Conservation (phyloP, 768 basidiomycete species). For the Leccinum disarticulatum region DNA sequence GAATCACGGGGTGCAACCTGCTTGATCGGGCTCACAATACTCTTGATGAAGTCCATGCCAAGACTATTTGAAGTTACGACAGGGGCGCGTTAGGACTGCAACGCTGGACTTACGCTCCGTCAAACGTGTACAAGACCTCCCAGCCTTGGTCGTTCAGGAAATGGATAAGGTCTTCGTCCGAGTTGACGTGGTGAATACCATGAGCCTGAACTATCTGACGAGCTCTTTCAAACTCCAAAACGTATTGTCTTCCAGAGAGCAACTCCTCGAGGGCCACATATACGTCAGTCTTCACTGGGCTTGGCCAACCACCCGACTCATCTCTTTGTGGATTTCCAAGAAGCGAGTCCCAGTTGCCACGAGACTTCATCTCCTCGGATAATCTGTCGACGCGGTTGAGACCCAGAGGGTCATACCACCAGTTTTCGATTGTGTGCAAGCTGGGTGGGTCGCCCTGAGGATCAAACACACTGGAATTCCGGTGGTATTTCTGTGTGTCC, state of each 20-base stretch:
- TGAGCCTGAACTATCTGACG: slow-evolving; percentile 16
- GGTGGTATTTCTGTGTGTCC: slow-evolving; percentile 36
- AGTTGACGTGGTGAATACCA: slow-evolving; percentile 17
- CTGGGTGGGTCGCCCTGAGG: slow-evolving; percentile 21
- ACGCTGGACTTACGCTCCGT: slow-evolving; percentile 36
- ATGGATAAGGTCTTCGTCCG: slow-evolving; percentile 31
- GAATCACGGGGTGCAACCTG: slow-evolving; percentile 37
- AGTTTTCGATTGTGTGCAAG: slow-evolving; percentile 38
- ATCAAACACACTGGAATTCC: slow-evolving; percentile 29
- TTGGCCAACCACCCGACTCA: slow-evolving; percentile 25
- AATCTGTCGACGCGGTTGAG: slow-evolving; percentile 40
- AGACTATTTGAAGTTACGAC: slow-evolving; percentile 29
- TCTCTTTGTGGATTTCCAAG: slow-evolving; percentile 15
- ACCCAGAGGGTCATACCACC: slow-evolving; percentile 39
- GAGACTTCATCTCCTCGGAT: slow-evolving; percentile 31
- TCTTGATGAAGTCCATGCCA: slow-evolving; percentile 45
- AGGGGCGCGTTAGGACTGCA: not conserved
- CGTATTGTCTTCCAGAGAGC: slow-evolving; percentile 21
- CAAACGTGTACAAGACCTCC: slow-evolving; percentile 38
- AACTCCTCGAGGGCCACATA: slow-evolving; percentile 21
- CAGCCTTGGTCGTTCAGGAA: slow-evolving; percentile 36
- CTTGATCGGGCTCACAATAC: slow-evolving; percentile 38
- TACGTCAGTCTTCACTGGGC: slow-evolving; percentile 15
- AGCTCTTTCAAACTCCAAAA: slow-evolving; percentile 25
- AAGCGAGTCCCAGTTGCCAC: slow-evolving; percentile 31